These are phyloP conservation scores for Phytophthora citricola DNA, from an alignment of 352 stramenopile genomes.

Conservation along the genomic window DNA sequence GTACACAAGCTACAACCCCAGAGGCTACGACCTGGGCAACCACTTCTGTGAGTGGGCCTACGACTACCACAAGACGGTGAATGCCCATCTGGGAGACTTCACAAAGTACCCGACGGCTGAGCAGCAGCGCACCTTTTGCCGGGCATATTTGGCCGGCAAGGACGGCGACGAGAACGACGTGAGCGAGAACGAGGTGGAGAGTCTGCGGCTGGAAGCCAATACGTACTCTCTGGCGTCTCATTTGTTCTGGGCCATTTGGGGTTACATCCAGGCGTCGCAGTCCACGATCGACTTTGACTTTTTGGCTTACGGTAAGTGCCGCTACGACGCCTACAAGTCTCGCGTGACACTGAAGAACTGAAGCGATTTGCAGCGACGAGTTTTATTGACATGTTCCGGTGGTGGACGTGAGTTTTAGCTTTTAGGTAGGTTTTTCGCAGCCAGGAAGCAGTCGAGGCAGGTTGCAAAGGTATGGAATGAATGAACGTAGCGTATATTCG, in stretches of 20 bases:
- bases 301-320: constrained; percentile 81
- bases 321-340: constrained; percentile 75
- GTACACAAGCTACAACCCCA: constrained; percentile 93
- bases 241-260: constrained; percentile 92
- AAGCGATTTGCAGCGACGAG: constrained; percentile 11
- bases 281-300: constrained; percentile 95
- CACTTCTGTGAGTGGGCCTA: constrained; percentile 92
- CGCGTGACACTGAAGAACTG: constrained; percentile 60
- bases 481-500: constrained; percentile 23
- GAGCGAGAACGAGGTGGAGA: constrained; percentile 65
- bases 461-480: constrained; percentile 25
- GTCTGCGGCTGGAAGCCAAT: constrained; percentile 74
- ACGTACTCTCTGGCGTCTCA: constrained; percentile 89
- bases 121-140: constrained; percentile 75
- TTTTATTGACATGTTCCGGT: constrained; percentile 40
- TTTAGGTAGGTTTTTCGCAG: constrained; percentile 25
- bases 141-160: constrained; percentile 66
- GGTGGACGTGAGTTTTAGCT: constrained; percentile 44
- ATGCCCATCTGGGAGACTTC: constrained; percentile 79
- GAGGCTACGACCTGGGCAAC: constrained; percentile 92
- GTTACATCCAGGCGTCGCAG: constrained; percentile 89
- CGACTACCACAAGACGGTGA: constrained; percentile 86
- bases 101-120: constrained; percentile 69
- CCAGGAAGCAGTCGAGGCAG: constrained; percentile 11
- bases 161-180: constrained; percentile 46